Conservation (phyloP, 495 filamentous ascomycete genomes). For the Neurospora pannonica region DNA sequence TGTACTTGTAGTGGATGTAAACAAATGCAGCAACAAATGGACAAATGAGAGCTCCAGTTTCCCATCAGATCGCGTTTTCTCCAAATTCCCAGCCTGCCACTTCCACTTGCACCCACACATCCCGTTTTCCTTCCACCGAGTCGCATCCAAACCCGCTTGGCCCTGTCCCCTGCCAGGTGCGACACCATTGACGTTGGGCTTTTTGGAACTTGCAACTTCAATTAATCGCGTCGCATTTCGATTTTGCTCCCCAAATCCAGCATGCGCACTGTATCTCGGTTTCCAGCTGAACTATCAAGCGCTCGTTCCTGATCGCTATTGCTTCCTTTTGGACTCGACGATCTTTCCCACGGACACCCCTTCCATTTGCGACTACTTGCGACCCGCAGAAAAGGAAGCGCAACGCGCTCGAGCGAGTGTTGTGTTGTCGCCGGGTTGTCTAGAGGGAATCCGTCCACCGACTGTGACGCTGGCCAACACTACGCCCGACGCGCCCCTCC, state of each 20-base stretch:
- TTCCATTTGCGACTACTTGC: neutral
- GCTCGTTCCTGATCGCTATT: neutral
- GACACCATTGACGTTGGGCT: neutral
- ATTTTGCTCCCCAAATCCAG: neutral
- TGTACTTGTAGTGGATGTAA: neutral
- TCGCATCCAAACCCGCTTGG: neutral
- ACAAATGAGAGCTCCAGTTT: neutral
- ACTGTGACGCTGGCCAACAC: neutral
- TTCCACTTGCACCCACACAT: neutral
- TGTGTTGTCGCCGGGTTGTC: neutral
- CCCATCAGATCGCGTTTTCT: neutral
- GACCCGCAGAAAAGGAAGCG: neutral
- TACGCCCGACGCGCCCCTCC: slow-evolving; percentile 15
- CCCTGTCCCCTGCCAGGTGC: neutral
- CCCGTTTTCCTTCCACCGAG: neutral
- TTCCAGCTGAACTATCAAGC: neutral
- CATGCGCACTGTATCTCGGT: neutral
- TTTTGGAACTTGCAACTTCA: neutral
- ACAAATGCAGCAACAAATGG: neutral
- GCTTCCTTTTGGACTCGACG: neutral
- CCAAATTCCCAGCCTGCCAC: neutral
- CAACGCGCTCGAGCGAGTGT: neutral
- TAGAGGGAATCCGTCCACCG: neutral
- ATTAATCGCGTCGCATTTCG: neutral
- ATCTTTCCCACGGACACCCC: neutral